Percentiles rank a stretch among this genome's conserved stretches.
These are phyloP conservation scores for Xylariaceae sp. DNA, from an alignment of 2,329 filamentous ascomycete species.

Conservation along the genomic window DNA sequence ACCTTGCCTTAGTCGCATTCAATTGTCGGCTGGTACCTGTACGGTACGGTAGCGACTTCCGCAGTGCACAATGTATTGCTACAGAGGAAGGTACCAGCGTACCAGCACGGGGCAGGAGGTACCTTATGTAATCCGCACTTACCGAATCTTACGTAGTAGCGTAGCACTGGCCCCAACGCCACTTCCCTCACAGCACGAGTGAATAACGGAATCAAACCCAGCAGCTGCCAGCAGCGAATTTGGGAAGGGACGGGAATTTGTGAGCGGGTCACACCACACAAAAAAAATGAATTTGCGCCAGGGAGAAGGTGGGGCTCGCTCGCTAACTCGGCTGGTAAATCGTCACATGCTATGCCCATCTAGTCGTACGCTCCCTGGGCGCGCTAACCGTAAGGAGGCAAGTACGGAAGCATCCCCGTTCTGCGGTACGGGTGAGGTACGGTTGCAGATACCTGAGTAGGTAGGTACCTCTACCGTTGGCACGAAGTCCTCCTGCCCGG, in stretches of 20 bases:
- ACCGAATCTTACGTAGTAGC: conserved; percentile 1
- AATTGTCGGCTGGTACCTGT: conserved; percentile 2
- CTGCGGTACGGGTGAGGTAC: too few species aligned
- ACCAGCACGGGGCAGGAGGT: neutral
- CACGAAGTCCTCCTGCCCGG: too few species aligned
- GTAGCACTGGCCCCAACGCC: neutral
- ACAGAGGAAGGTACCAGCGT: neutral
- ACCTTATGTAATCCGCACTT: neutral
- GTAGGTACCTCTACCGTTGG: too few species aligned
- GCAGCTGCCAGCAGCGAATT: neutral
- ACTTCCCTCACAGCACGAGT: too few species aligned
- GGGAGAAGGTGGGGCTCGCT: conserved; percentile 1
- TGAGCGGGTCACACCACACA: conserved; percentile 9
- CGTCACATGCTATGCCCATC: neutral
- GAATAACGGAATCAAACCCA: too few species aligned
- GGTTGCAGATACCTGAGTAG: too few species aligned
- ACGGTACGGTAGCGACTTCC: conserved; percentile 3
- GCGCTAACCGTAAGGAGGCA: neutral
- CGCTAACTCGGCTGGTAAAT: neutral
- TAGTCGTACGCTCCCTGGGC: neutral
- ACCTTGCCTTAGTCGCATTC: conserved; percentile 24
- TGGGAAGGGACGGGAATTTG: neutral
- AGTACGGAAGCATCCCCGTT: neutral
- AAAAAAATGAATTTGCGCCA: conserved; percentile 5
- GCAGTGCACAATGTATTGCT: neutral